Percentiles rank a stretch among this genome's conserved stretches.
These are phyloP conservation scores for Fusarium veterinarium DNA, from an alignment of 2,329 filamentous ascomycete species.

Conservation along the genomic window DNA sequence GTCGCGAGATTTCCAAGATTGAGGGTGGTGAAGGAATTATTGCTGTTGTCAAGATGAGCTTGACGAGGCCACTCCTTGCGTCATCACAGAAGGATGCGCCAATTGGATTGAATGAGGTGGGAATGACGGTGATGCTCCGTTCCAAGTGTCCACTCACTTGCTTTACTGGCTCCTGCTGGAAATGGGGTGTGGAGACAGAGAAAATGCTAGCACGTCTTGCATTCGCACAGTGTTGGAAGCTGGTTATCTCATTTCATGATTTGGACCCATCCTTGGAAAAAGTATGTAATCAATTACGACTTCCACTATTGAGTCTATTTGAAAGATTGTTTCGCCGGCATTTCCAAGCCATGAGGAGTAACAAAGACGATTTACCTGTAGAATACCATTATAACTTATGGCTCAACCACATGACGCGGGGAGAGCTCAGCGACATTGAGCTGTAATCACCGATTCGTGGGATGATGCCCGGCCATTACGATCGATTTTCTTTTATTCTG, in stretches of 20 bases:
- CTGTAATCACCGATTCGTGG: constrained; percentile 16
- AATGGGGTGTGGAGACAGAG: constrained; percentile 33
- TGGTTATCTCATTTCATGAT: constrained; percentile 12
- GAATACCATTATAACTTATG: neutral
- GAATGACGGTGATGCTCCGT: constrained; percentile 41
- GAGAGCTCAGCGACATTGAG: neutral
- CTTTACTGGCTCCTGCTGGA: constrained; percentile 26
- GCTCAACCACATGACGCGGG: neutral
- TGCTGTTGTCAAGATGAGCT: constrained; percentile 22
- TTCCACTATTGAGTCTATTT: neutral
- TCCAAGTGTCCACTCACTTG: constrained; percentile 24
- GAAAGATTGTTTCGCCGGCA: constrained; percentile 1
- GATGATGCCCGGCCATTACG: constrained; percentile 9
- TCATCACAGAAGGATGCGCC: constrained; percentile 39
- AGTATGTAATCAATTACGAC: constrained; percentile 1
- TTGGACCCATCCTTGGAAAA: neutral
- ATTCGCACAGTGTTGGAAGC: constrained; percentile 32
- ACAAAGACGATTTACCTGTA: neutral
- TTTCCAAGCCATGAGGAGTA: neutral
- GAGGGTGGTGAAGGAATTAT: constrained; percentile 28
- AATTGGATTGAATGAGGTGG: constrained; percentile 34
- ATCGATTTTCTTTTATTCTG: constrained; percentile 30
- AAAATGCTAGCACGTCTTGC: constrained; percentile 15
- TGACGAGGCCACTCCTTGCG: constrained; percentile 39
- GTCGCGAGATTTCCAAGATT: constrained; percentile 13